A percentile compares a stretch with the other conserved stretches of the same genome.
These are phyloP conservation scores for Solanum phureja DNA, from an alignment of 257 asterid species.

Conservation along the genomic window DNA sequence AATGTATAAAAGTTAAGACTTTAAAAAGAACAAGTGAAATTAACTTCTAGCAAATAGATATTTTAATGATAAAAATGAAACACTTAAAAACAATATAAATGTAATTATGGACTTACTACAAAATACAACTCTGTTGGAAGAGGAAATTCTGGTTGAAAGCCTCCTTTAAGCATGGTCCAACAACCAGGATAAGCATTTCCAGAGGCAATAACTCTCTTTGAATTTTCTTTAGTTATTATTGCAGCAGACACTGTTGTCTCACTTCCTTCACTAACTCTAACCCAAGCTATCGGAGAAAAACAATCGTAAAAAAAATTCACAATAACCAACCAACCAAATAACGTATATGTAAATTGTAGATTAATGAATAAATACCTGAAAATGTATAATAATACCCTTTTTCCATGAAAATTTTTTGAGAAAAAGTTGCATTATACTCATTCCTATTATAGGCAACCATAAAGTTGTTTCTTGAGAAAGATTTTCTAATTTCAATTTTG, in stretches of 20 bases:
- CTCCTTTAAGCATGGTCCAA: conserved; percentile 5
- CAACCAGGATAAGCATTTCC: background rate
- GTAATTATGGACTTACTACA: background rate
- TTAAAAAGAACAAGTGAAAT: background rate
- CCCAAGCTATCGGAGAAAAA: background rate
- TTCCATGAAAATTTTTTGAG: background rate
- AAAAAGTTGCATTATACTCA: background rate
- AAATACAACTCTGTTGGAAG: background rate
- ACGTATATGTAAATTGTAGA: background rate
- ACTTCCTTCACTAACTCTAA: background rate
- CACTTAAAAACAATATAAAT: background rate
- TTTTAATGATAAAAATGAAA: background rate
- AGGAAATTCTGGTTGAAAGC: background rate
- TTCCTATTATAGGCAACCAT: background rate
- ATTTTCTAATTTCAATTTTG: background rate
- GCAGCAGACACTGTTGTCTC: background rate
- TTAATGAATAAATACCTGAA: background rate
- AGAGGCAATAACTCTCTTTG: background rate
- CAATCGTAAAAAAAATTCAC: background rate
- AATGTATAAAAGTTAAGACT: background rate
- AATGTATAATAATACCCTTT: background rate
- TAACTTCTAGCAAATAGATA: background rate
- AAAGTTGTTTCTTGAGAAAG: background rate
- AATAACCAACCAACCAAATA: background rate
- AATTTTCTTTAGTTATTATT: background rate